Conservation (phyloP, 2,329 filamentous ascomycete species). For the Fusarium verrucosum region DNA sequence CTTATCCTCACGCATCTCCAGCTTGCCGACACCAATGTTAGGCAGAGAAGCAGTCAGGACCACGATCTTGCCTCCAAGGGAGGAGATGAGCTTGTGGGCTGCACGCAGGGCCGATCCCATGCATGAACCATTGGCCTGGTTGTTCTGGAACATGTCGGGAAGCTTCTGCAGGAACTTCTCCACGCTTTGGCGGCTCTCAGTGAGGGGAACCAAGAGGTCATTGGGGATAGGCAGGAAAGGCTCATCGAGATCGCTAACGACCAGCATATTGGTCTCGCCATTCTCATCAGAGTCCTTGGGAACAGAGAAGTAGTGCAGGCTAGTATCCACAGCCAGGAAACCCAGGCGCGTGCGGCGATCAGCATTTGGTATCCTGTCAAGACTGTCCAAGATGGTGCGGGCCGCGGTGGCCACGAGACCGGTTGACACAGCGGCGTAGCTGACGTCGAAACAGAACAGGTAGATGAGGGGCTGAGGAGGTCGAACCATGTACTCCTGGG, state of each 20-base stretch:
- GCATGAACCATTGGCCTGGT: conserved; percentile 86
- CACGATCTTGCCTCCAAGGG: conserved; percentile 93
- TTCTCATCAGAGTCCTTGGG: conserved; percentile 87
- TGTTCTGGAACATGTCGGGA: conserved; percentile 96
- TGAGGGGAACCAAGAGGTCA: conserved; percentile 88
- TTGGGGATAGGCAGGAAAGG: conserved; percentile 94
- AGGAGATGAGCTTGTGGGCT: conserved; percentile 94
- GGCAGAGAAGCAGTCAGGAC: conserved; percentile 90
- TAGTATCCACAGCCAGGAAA: conserved; percentile 94
- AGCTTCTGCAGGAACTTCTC: conserved; percentile 91
- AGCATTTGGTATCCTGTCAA: conserved; percentile 97
- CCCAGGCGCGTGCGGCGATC: conserved; percentile 91
- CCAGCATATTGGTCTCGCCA: conserved; percentile 87
- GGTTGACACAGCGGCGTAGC: conserved; percentile 87
- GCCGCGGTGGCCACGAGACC: conserved; percentile 92
- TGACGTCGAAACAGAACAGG: conserved; percentile 94
- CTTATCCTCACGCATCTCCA: conserved; percentile 95
- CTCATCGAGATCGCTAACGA: conserved; percentile 94
- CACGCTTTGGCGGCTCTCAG: conserved; percentile 88
- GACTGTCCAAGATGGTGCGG: conserved; percentile 91
- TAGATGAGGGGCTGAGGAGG: conserved; percentile 96
- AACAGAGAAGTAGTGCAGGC: conserved; percentile 94
- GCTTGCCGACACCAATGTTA: conserved; percentile 87
- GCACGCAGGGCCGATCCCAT: conserved; percentile 94
- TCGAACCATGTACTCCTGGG: conserved; percentile 99